phyloP scores from a whole-genome alignment of 805 yeast species.

The Metschnikowia aberdeeniae region DNA sequence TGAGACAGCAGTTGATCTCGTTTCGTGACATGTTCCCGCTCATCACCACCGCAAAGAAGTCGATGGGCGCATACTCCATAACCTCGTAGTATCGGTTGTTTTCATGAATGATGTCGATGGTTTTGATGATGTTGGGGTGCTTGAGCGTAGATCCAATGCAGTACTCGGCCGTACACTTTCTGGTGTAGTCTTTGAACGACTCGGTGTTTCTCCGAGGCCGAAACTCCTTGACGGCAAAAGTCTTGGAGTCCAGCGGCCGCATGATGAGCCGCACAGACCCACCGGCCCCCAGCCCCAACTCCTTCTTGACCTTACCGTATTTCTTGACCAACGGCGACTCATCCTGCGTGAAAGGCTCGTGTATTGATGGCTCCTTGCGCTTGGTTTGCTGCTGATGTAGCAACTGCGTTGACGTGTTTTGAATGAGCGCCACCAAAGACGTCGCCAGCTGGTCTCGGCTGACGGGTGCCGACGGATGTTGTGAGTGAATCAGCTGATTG shows the following conservation, averaged over 20 bases:
- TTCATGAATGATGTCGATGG: constrained; percentile 69
- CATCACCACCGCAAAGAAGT: constrained; percentile 85
- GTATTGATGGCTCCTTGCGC: constrained; percentile 10
- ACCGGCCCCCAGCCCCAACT: constrained; percentile 83
- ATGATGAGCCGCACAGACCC: constrained; percentile 74
- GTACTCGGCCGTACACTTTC: constrained; percentile 84
- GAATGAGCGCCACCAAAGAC: constrained; percentile 16
- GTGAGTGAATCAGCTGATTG: not conserved
- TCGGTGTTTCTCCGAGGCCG: constrained; percentile 70
- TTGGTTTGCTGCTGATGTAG: constrained; percentile 23
- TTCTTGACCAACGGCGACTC: constrained; percentile 38
- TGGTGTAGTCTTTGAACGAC: constrained; percentile 70
- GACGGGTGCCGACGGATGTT: constrained; percentile 1
- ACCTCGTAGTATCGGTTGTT: constrained; percentile 76
- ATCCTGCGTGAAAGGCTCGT: constrained; percentile 19
- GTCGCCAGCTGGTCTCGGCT: constrained; percentile 18
- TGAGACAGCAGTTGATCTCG: constrained; percentile 77
- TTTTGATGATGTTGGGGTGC: constrained; percentile 77
- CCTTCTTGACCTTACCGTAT: constrained; percentile 71
- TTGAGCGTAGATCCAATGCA: constrained; percentile 80
- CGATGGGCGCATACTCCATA: constrained; percentile 91
- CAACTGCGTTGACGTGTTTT: constrained; percentile 17
- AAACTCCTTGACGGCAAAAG: constrained; percentile 83
- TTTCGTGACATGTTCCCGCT: constrained; percentile 77
- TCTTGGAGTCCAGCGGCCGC: constrained; percentile 63